Conservation (phyloP, 1,139 yeast species). For the Debaryomyces subglobosus region DNA sequence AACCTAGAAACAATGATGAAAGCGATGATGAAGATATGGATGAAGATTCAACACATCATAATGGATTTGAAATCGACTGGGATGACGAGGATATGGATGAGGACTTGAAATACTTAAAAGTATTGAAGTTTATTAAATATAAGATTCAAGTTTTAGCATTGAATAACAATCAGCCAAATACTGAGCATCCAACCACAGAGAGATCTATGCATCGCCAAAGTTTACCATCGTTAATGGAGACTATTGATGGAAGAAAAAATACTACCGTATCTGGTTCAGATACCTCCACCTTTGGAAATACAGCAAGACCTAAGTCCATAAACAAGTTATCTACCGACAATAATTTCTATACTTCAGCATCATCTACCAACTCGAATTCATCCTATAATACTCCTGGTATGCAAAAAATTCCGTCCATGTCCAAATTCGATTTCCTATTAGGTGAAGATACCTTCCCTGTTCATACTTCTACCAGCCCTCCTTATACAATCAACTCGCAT, state of each 20-base stretch:
- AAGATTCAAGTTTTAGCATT: constrained; percentile 26
- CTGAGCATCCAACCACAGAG: not conserved
- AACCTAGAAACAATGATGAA: constrained; percentile 29
- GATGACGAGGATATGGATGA: constrained; percentile 55
- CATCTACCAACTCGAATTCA: constrained; percentile 12
- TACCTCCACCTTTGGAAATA: not conserved
- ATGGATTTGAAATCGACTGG: constrained; percentile 44
- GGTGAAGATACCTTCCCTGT: constrained; percentile 30
- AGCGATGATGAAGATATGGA: constrained; percentile 34
- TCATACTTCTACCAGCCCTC: constrained; percentile 17
- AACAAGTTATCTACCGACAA: constrained; percentile 6
- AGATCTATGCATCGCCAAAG: not conserved
- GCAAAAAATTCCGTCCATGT: constrained; percentile 29
- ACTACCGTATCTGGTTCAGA: not conserved
- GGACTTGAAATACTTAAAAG: constrained; percentile 48
- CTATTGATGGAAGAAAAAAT: not conserved
- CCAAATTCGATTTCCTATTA: constrained; percentile 34
- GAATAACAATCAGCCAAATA: constrained; percentile 8
- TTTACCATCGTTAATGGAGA: not conserved
- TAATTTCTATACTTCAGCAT: constrained; percentile 13
- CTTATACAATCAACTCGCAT: constrained; percentile 8
- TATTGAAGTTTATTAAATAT: constrained; percentile 47
- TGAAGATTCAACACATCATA: constrained; percentile 20
- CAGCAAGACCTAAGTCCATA: not conserved
- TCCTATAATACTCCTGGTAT: constrained; percentile 9